A percentile compares a stretch with the other conserved stretches of the same genome.
Conservation (phyloP, 2,329 filamentous ascomycete genomes). For the Exophiala sp. region DNA sequence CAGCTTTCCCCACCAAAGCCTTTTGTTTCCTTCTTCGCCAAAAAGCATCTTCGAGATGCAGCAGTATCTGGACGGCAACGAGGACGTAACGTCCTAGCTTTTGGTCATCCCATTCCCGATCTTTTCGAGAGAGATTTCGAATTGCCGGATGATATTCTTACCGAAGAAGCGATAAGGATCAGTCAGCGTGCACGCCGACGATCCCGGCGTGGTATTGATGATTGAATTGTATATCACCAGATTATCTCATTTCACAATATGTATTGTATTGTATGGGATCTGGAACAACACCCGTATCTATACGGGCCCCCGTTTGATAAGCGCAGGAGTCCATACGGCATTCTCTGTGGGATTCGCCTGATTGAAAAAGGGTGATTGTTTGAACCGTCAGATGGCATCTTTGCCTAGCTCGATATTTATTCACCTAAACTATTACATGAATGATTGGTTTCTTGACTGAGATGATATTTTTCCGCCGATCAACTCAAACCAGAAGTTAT, state of each 20-base stretch:
- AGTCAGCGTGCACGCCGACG: conserved; percentile 33
- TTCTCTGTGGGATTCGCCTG: no score
- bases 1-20: conserved; percentile 49
- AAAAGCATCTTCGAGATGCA: conserved; percentile 73
- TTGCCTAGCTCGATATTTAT: no score
- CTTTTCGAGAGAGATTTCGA: conserved; percentile 67
- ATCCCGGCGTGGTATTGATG: conserved; percentile 17
- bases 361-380: no score
- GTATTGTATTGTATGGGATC: conserved; percentile 6
- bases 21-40: conserved; percentile 83
- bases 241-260: not conserved
- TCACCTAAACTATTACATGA: no score
- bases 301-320: no score
- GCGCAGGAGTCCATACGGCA: no score
- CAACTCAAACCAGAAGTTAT: no score
- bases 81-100: conserved; percentile 69
- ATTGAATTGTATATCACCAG: conserved; percentile 9
- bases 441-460: no score
- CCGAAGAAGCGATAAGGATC: conserved; percentile 40
- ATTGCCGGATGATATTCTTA: conserved; percentile 61
- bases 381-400: no score
- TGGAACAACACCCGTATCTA: no score
- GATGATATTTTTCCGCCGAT: no score
- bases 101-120: conserved; percentile 78
- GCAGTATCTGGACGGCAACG: conserved; percentile 71